Base-by-base conservation (phyloP, 2,329 filamentous ascomycete genomes). In the Stachybotrys elegans region DNA sequence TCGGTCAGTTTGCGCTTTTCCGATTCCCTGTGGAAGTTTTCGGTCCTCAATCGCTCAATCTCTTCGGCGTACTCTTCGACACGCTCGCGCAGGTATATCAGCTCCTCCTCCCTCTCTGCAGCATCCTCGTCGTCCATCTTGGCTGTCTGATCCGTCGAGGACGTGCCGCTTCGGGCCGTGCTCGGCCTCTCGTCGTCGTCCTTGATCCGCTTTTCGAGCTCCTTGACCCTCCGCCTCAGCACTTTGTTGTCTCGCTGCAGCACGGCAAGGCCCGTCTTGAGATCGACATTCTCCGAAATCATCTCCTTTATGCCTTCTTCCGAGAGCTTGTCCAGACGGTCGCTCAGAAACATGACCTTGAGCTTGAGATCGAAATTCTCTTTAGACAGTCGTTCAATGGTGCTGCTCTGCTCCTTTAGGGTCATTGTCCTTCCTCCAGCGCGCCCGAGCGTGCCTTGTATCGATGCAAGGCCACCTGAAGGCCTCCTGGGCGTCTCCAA, bases 301-400 rank as follows among this genome's bases (percentile, higher is more conserved):
- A 96, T 94, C 62, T 96, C 92, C 68, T 95, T 95, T 62, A 98
- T 85, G 51, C 91, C 90, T 67, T 97, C 92, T 62, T 97, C 92
- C 2, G 91, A 96, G 34, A 94, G 79, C 60, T 92, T 93, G 65
- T 95, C 90, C 17, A 98, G 71, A 2, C 92, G 86, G 63, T 97
- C 88, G 57, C 92, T 94, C 40, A 98, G 77, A 59, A 96, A 98
- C 75, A 96, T 94, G 51, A 97, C 93, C 62, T 95, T 94, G 66
- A 97, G 83, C 67, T 97, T 96, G 44, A 97, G 71, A 61, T 96
- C 92, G 61, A 97, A 98, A 52, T 98, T 98, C 64, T 98, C 93
- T 67, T 98, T 98, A 48, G 89, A 94, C 3, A 97, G 76, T 47
- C 91, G 83, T 65, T 98, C 93, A 51, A 98, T 96, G 13, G 92